These are phyloP conservation scores for Daldinia vernicosa DNA, from an alignment of 495 filamentous ascomycete genomes.

Conservation along the genomic window DNA sequence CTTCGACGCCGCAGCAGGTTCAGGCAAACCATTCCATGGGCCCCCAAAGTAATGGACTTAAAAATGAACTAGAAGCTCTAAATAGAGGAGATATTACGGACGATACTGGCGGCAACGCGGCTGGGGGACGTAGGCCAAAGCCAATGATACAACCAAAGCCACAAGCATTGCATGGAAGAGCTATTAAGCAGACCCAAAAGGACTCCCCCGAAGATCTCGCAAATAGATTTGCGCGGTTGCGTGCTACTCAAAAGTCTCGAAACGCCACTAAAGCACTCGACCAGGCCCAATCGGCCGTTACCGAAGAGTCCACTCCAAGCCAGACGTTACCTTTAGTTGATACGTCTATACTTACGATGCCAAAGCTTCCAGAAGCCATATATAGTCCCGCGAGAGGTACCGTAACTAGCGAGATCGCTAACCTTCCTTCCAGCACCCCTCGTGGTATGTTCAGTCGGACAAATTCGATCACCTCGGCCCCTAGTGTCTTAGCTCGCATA, in stretches of 20 bases:
- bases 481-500: constrained; percentile 38
- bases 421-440: constrained; percentile 58
- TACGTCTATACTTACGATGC: constrained; percentile 63
- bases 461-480: constrained; percentile 52
- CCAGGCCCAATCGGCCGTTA: constrained; percentile 35
- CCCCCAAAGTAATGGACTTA: neutral
- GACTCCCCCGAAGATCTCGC: constrained; percentile 55
- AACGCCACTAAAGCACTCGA: constrained; percentile 24
- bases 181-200: constrained; percentile 45
- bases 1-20: constrained; percentile 5
- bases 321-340: constrained; percentile 66
- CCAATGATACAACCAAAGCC: constrained; percentile 72
- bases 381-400: constrained; percentile 78
- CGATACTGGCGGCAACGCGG: neutral
- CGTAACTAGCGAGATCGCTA: constrained; percentile 61
- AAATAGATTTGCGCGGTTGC: constrained; percentile 67
- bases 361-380: constrained; percentile 81
- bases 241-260: constrained; percentile 43
- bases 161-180: constrained; percentile 65
- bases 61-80: neutral
- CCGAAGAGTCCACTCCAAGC: constrained; percentile 64
- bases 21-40: constrained; percentile 19
- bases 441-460: constrained; percentile 60
- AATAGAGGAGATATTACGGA: neutral
- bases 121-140: constrained; percentile 45